These are phyloP conservation scores for Miamiensis avidus DNA, from an alignment of 169 alveolate species.

Conservation along the genomic window DNA sequence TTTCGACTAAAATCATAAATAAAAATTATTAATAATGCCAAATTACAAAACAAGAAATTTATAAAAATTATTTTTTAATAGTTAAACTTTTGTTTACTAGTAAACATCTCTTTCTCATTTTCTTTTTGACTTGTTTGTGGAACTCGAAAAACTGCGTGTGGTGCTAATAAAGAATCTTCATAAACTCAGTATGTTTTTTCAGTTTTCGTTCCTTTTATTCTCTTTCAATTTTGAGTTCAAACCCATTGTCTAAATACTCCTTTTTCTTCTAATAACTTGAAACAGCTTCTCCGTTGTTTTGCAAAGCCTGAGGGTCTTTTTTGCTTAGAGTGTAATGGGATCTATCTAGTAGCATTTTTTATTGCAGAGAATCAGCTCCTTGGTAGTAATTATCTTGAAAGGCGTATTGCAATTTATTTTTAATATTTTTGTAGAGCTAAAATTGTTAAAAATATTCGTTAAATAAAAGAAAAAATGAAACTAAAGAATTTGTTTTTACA, in stretches of 20 bases:
- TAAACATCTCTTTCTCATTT: conserved; percentile 26
- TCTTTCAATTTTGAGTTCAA: neutral
- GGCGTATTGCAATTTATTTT: too few species aligned
- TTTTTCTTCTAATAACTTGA: neutral
- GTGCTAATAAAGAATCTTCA: conserved; percentile 66
- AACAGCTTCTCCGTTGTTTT: neutral
- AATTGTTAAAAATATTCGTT: too few species aligned
- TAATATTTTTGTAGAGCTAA: neutral
- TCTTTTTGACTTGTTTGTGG: conserved; percentile 66
- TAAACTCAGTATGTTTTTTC: conserved; percentile 75
- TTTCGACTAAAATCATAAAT: too few species aligned
- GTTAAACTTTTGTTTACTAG: neutral
- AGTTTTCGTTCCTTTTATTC: conserved; percentile 55
- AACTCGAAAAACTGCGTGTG: conserved; percentile 75
- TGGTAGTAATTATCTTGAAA: neutral
- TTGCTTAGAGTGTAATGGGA: neutral
- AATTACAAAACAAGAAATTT: neutral
- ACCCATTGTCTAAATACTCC: neutral
- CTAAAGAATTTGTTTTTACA: neutral
- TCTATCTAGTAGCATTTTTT: neutral
- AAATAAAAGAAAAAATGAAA: too few species aligned
- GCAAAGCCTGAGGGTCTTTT: neutral
- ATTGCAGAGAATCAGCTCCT: neutral
- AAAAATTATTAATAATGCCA: neutral
- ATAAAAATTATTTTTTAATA: neutral